Evolutionary conservation across 805 yeast species (phyloP).

Genomic region (Diddensiella santjacobensis): DNA sequence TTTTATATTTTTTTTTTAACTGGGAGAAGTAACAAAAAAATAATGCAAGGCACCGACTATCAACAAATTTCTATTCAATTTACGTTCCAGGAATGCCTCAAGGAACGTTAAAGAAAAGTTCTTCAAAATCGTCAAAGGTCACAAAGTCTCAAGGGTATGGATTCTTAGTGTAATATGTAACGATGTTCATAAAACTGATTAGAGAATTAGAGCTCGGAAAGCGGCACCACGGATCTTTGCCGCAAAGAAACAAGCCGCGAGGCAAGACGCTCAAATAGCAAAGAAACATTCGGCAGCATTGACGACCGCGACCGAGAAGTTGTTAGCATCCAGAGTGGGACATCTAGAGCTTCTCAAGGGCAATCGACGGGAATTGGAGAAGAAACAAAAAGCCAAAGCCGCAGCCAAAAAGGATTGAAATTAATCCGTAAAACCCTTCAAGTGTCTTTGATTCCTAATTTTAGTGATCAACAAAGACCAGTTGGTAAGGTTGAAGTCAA

Average conservation of each 20-base stretch:
- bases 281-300: slow-evolving; percentile 55
- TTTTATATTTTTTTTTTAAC: slow-evolving; percentile 1
- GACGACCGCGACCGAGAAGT: slow-evolving; percentile 69
- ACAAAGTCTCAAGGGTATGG: slow-evolving; percentile 15
- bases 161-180: no score
- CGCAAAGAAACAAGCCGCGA: slow-evolving; percentile 56
- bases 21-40: no score
- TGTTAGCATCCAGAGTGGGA: slow-evolving; percentile 86
- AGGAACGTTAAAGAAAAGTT: slow-evolving; percentile 33
- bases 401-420: slow-evolving; percentile 1
- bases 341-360: slow-evolving; percentile 91
- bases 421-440: neutral
- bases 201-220: slow-evolving; percentile 40
- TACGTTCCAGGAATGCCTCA: slow-evolving; percentile 33
- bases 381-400: slow-evolving; percentile 22
- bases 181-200: no score
- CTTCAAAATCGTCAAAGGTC: slow-evolving; percentile 15
- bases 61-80: slow-evolving; percentile 3
- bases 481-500: neutral
- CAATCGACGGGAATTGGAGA: slow-evolving; percentile 75
- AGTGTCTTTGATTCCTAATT: neutral
- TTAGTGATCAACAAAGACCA: neutral
- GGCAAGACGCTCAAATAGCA: slow-evolving; percentile 51
- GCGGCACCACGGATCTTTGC: slow-evolving; percentile 73
- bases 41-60: no score